These are phyloP conservation scores for Xylaria sp. DNA, from an alignment of 2,329 filamentous ascomycete species.

Conservation along the genomic window DNA sequence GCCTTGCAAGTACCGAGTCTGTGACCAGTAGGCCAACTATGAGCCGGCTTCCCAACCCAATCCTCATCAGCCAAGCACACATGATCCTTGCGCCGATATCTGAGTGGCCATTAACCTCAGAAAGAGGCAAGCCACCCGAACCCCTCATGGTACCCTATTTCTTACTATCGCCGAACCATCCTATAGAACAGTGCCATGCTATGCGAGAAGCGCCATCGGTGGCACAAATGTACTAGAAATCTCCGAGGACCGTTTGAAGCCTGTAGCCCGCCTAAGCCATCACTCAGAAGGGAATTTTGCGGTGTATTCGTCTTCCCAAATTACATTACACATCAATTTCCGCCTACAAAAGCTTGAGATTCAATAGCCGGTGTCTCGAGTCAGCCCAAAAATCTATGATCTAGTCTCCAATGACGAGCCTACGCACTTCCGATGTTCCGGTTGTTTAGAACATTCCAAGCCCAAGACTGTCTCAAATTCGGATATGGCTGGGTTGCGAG, in stretches of 20 bases:
- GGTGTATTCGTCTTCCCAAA: not conserved
- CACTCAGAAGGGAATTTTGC: not conserved
- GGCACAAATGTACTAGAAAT: slow-evolving; percentile 13
- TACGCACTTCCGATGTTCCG: slow-evolving; percentile 3
- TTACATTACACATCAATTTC: slow-evolving; percentile 7
- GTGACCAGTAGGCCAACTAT: slow-evolving; percentile 15
- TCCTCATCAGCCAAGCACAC: not conserved
- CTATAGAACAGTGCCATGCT: not conserved
- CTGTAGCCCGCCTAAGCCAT: slow-evolving; percentile 2
- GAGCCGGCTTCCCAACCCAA: slow-evolving; percentile 6
- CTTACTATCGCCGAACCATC: slow-evolving; percentile 4
- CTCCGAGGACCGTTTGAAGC: slow-evolving; percentile 10
- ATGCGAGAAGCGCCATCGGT: slow-evolving; percentile 4
- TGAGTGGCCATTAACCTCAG: slow-evolving; percentile 13
- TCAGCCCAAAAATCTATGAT: not conserved
- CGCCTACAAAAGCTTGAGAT: not conserved
- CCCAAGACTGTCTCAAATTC: slow-evolving; percentile 8
- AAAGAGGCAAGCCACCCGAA: slow-evolving; percentile 1
- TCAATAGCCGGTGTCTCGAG: not conserved
- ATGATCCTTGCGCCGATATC: slow-evolving; percentile 17
- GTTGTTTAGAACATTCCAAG: slow-evolving; percentile 13
- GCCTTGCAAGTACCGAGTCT: slow-evolving; percentile 25
- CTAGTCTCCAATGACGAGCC: not conserved
- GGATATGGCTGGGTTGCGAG: not conserved
- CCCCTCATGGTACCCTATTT: not conserved